phyloP scores from a whole-genome alignment of 2,329 filamentous ascomycete genomes.

The Aspergillus sp. region DNA sequence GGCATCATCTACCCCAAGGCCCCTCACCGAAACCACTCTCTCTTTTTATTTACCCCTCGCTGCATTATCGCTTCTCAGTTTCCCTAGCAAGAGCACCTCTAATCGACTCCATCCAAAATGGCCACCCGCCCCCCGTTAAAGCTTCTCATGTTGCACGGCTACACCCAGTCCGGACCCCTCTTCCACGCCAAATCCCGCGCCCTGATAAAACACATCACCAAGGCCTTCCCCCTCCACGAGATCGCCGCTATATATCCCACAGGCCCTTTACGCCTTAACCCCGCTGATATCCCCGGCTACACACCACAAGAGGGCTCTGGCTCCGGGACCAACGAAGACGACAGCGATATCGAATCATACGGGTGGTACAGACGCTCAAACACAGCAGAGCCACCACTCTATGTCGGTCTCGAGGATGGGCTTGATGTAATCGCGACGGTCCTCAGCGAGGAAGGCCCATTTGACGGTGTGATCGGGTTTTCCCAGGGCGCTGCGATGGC shows the following conservation, averaged over 20 bases:
- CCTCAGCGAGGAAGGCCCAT: slow-evolving; percentile 63
- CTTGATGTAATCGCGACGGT: slow-evolving; percentile 62
- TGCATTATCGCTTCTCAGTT: background rate
- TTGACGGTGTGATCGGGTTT: slow-evolving; percentile 80
- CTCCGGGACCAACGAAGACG: slow-evolving; percentile 18
- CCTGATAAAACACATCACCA: slow-evolving; percentile 75
- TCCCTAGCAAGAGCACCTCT: background rate
- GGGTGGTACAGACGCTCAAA: slow-evolving; percentile 74
- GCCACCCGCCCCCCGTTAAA: slow-evolving; percentile 44
- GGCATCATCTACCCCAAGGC: background rate
- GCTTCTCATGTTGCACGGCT: slow-evolving; percentile 81
- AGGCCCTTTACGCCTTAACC: slow-evolving; percentile 62
- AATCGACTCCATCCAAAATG: background rate
- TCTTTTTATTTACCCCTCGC: background rate
- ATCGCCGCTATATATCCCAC: slow-evolving; percentile 68
- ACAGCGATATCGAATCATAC: slow-evolving; percentile 66
- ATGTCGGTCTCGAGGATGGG: slow-evolving; percentile 69
- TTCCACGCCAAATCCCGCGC: slow-evolving; percentile 89
- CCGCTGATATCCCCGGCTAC: slow-evolving; percentile 70
- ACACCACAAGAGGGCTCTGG: slow-evolving; percentile 36
- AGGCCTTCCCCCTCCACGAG: slow-evolving; percentile 65
- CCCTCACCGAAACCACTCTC: background rate
- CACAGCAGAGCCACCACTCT: slow-evolving; percentile 63
- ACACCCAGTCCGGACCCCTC: slow-evolving; percentile 81
- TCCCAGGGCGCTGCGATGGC: slow-evolving; percentile 75